Base-by-base conservation (phyloP, 78 protist species). In the Cyanophora paradoxa region DNA sequence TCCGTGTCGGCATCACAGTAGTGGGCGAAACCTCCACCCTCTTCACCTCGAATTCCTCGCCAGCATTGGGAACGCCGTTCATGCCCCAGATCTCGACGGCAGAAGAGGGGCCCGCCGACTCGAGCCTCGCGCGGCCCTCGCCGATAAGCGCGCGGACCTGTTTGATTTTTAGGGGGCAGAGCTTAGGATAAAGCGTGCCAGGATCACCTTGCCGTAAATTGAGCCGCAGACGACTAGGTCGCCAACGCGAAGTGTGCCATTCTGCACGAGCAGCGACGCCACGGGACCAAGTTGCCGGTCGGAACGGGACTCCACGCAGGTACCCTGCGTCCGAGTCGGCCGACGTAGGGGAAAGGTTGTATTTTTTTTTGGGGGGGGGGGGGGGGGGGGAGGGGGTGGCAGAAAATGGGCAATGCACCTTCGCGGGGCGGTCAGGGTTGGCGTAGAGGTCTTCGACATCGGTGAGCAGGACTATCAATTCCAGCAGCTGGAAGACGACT, bases 211-310 rank as follows among this genome's bases (percentile, higher is more conserved):
- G 1, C 68, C 70, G 37, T 36, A 40, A 48, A 4, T 19, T 52
- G 70, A 2, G 70, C 54, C 70, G 46, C 37, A 48, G 11, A 64
- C 48, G 17, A 64, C 33, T 31, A 64, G 20, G 30, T 62, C 68
- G 46, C 68, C 68, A 16, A 62, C 68, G 5, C 31, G 42, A 24
- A 62, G 68, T 14, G 68, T 62, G 31, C 68, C 68, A 28, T 36
- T 36, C 48, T 62, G 68, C 48, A 62, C 68, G 31, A 62, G 42
- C 16, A 31, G 30, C 5, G 68, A 37, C 8, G 68, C 68, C 6
- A 62, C 68, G 33, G 68, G n/a, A 6, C 68, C 68, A 1, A 22
- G 48, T 42, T 46, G 50, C 11, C 3, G 30, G 22, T n/a, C 37
- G 22, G 13, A n/a, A 1, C 46, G 42, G 50, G 68, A 42, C 46